Percentiles rank a stretch among this genome's conserved stretches.
phyloP scores from a whole-genome alignment of 768 basidiomycete genomes.

The Kwoniella botswanensis region DNA sequence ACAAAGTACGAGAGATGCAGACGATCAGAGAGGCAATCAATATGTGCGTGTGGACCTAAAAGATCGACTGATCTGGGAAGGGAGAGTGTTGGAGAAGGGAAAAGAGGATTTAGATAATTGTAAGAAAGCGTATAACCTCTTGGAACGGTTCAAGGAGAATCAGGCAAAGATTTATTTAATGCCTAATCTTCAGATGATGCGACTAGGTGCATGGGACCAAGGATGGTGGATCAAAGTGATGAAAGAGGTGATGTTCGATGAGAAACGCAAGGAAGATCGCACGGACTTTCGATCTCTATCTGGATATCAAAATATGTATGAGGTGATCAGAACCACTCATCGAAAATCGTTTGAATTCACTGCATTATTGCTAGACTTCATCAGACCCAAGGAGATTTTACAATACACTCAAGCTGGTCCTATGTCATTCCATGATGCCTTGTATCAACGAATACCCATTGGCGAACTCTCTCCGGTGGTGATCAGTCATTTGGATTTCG shows the following conservation, averaged over 20 bases:
- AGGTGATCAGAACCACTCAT: background rate
- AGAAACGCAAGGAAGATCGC: background rate
- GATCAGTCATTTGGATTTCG: background rate
- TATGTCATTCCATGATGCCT: background rate
- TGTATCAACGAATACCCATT: background rate
- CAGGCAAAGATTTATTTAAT: background rate
- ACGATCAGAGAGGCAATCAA: background rate
- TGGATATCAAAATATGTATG: background rate
- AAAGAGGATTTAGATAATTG: background rate
- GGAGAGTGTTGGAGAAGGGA: background rate
- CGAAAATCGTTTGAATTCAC: background rate
- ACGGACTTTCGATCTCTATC: background rate
- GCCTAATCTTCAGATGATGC: background rate
- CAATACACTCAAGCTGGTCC: background rate
- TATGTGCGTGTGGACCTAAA: background rate
- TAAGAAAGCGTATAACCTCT: background rate
- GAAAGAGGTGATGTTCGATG: background rate
- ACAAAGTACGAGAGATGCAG: background rate
- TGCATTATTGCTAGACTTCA: background rate
- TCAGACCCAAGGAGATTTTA: background rate
- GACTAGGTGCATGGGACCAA: background rate
- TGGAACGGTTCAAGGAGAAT: background rate
- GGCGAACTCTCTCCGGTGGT: background rate
- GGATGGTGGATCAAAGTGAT: constrained; percentile 1
- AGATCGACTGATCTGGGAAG: background rate